phyloP scores from a whole-genome alignment of 1,139 yeast species.

The Zygosaccharomyces pseudobailii region DNA sequence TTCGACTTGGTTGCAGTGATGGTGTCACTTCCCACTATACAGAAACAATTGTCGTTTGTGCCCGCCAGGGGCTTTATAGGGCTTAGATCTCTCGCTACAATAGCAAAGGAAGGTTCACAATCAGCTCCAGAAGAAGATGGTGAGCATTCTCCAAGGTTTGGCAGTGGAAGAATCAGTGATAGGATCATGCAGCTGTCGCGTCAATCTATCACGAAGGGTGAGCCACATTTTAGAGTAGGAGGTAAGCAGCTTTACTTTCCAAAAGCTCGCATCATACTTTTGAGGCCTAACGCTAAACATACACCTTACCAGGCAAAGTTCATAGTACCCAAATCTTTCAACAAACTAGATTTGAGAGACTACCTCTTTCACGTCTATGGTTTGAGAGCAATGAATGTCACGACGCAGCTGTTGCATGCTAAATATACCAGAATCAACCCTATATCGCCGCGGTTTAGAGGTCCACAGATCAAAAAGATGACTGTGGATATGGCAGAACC shows the following conservation, averaged over 20 bases:
- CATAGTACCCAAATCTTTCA: slow-evolving; percentile 84
- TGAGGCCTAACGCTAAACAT: slow-evolving; percentile 88
- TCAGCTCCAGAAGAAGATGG: background rate
- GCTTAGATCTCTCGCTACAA: slow-evolving; percentile 22
- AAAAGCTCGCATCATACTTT: slow-evolving; percentile 68
- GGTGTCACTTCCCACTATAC: slow-evolving; percentile 5
- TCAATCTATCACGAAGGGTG: slow-evolving; percentile 56
- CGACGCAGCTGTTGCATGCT: slow-evolving; percentile 79
- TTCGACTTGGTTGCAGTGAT: background rate
- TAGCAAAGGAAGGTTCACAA: slow-evolving; percentile 6
- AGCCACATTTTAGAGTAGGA: slow-evolving; percentile 80
- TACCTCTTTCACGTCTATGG: slow-evolving; percentile 86
- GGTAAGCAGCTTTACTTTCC: slow-evolving; percentile 72
- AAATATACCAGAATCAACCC: slow-evolving; percentile 57
- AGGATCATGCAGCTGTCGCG: slow-evolving; percentile 40
- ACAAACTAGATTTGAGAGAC: slow-evolving; percentile 86
- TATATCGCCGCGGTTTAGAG: slow-evolving; percentile 67
- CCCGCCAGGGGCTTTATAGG: slow-evolving; percentile 4
- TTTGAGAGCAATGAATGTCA: slow-evolving; percentile 77
- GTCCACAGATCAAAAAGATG: slow-evolving; percentile 86
- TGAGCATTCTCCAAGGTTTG: background rate
- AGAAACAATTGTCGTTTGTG: slow-evolving; percentile 1
- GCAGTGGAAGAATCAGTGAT: slow-evolving; percentile 19
- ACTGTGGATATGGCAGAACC: slow-evolving; percentile 92
- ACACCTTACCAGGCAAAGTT: slow-evolving; percentile 95